phyloP scores from a whole-genome alignment of 2,329 filamentous ascomycete genomes.

The Nectriaceae sp. region DNA sequence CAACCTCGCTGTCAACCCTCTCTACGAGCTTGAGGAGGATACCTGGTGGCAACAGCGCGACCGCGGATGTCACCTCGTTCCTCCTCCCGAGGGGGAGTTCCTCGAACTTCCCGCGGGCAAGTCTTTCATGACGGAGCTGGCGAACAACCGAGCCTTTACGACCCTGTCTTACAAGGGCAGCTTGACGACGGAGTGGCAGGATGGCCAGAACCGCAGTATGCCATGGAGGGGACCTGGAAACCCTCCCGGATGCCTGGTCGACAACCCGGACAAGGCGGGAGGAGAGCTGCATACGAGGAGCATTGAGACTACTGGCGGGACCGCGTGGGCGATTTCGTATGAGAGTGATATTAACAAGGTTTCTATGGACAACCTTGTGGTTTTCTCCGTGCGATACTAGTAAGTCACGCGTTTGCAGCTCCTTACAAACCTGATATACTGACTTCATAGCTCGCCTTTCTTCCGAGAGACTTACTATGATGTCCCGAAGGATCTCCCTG shows the following conservation, averaged over 20 bases:
- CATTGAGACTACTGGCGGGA: constrained; percentile 44
- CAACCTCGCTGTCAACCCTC: constrained; percentile 46
- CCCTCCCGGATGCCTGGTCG: constrained; percentile 27
- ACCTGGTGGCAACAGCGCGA: constrained; percentile 55
- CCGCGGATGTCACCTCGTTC: constrained; percentile 46
- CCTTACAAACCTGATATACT: no score
- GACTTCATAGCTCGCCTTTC: constrained; percentile 26
- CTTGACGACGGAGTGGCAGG: constrained; percentile 45
- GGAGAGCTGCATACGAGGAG: constrained; percentile 50
- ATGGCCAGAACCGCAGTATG: constrained; percentile 46
- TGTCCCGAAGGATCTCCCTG: constrained; percentile 28
- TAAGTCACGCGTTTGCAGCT: constrained; percentile 30
- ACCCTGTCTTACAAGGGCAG: constrained; percentile 46
- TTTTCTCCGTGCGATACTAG: constrained; percentile 49
- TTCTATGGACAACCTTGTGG: constrained; percentile 52
- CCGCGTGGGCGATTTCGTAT: constrained; percentile 53
- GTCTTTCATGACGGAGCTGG: constrained; percentile 49
- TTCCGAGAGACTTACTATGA: constrained; percentile 32
- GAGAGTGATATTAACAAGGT: constrained; percentile 47
- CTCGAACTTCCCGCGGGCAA: constrained; percentile 51
- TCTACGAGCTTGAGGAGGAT: constrained; percentile 44
- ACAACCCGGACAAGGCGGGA: constrained; percentile 37
- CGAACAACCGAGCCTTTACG: constrained; percentile 51
- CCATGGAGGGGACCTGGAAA: constrained; percentile 43
- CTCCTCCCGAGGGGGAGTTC: constrained; percentile 30